A percentile compares a stretch with the other conserved stretches of the same genome.
These are phyloP conservation scores for Westerdykella sp. DNA, from an alignment of 2,329 filamentous ascomycete genomes.

Conservation along the genomic window DNA sequence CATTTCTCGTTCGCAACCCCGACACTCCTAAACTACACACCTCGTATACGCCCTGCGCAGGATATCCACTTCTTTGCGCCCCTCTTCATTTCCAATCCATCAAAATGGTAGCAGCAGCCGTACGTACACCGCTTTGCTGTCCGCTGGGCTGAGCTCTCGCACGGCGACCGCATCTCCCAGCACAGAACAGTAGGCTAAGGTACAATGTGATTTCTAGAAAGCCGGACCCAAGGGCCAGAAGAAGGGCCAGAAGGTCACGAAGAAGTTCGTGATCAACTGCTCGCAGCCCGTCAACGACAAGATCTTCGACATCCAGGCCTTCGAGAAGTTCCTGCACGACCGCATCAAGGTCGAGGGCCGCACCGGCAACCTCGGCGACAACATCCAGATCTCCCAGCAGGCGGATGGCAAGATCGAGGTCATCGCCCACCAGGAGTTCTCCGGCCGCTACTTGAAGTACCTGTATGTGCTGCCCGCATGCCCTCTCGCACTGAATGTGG, in stretches of 20 bases:
- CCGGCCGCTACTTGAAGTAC: slow-evolving; percentile 99
- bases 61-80: slow-evolving; percentile 85
- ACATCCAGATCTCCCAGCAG: slow-evolving; percentile 79
- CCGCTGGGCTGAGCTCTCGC: slow-evolving; percentile 45
- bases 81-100: slow-evolving; percentile 27
- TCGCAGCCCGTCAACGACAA: slow-evolving; percentile 97
- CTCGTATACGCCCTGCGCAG: slow-evolving; percentile 54
- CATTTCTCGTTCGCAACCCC: too few relatives aligned
- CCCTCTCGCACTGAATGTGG: background rate
- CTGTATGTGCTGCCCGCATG: slow-evolving; percentile 56
- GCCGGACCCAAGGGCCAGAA: slow-evolving; percentile 34
- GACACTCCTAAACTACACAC: slow-evolving; percentile 1
- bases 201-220: slow-evolving; percentile 51
- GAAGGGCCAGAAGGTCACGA: slow-evolving; percentile 66
- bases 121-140: slow-evolving; percentile 98
- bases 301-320: slow-evolving; percentile 98
- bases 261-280: slow-evolving; percentile 99
- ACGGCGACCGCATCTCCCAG: slow-evolving; percentile 13
- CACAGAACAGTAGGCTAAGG: slow-evolving; percentile 93
- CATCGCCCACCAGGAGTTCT: slow-evolving; percentile 95
- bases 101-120: slow-evolving; percentile 80
- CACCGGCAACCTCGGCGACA: slow-evolving; percentile 95
- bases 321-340: slow-evolving; percentile 99
- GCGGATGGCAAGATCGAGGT: slow-evolving; percentile 98
- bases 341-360: slow-evolving; percentile 99